These are phyloP conservation scores for Huiozyma naganishii DNA, from an alignment of 805 yeast genomes.

Conservation along the genomic window DNA sequence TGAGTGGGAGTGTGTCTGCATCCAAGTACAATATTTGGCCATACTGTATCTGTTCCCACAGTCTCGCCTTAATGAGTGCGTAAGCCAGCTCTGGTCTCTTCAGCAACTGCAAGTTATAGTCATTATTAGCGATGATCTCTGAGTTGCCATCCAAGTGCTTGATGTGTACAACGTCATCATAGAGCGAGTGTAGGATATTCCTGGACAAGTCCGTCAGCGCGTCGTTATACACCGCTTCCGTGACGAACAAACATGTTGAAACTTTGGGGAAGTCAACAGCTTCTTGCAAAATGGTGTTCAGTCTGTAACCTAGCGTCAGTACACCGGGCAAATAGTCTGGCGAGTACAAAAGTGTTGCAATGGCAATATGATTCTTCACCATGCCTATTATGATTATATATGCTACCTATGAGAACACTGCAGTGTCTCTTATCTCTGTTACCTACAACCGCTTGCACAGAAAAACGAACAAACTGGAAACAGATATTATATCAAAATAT, in stretches of 20 bases:
- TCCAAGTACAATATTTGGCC: slow-evolving; percentile 51
- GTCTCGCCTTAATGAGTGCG: slow-evolving; percentile 40
- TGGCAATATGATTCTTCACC: slow-evolving; percentile 5
- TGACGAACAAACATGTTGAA: slow-evolving; percentile 13
- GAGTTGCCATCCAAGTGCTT: slow-evolving; percentile 14
- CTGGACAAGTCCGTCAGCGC: slow-evolving; percentile 10
- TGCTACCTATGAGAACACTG: not conserved
- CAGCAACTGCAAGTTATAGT: slow-evolving; percentile 26
- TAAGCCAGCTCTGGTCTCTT: slow-evolving; percentile 42
- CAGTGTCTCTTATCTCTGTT: not conserved
- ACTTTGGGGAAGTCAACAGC: slow-evolving; percentile 1
- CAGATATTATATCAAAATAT: no score
- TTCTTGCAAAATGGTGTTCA: slow-evolving; percentile 17
- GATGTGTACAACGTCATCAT: slow-evolving; percentile 22
- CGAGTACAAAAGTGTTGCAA: slow-evolving; percentile 36
- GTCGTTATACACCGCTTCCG: slow-evolving; percentile 11
- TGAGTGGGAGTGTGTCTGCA: slow-evolving; percentile 46
- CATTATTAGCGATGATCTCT: slow-evolving; percentile 9
- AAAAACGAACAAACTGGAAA: no score
- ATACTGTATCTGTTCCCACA: slow-evolving; percentile 36
- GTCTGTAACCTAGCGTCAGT: slow-evolving; percentile 35
- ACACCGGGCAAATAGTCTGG: slow-evolving; percentile 49
- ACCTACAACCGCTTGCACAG: not conserved
- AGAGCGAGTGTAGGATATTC: slow-evolving; percentile 12
- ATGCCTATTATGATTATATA: not conserved